Conservation (phyloP, 768 basidiomycete species). For the Kwoniella newhampshirensis region DNA sequence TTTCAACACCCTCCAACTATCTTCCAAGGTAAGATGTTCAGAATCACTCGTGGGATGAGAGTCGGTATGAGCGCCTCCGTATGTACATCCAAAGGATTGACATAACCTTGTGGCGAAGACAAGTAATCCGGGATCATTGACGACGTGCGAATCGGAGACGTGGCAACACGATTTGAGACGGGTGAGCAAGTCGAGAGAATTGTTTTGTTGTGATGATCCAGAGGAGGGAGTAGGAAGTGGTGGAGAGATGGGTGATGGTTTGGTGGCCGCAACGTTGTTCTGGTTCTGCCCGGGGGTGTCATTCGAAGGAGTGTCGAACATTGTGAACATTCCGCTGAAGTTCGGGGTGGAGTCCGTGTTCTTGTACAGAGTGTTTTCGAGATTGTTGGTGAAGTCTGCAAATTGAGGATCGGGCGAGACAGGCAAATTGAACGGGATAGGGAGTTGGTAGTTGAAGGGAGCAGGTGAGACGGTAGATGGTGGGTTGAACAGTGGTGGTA, state of each 20-base stretch:
- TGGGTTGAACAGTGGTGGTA: constrained; percentile 16
- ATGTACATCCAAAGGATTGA: constrained; percentile 45
- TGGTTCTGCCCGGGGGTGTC: neutral
- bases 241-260: constrained; percentile 18
- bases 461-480: constrained; percentile 3
- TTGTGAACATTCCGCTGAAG: constrained; percentile 27
- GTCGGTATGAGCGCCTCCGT: constrained; percentile 36
- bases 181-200: constrained; percentile 43
- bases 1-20: constrained; percentile 42
- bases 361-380: constrained; percentile 31
- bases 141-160: constrained; percentile 48
- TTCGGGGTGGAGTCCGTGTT: constrained; percentile 18
- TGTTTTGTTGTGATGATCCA: constrained; percentile 8
- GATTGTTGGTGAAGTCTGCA: constrained; percentile 22
- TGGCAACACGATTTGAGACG: constrained; percentile 51
- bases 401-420: constrained; percentile 27
- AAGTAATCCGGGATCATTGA: constrained; percentile 50
- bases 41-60: constrained; percentile 19
- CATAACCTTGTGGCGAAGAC: constrained; percentile 51
- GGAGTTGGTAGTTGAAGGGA: constrained; percentile 37
- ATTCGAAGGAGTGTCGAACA: constrained; percentile 25
- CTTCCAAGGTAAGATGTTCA: constrained; percentile 44
- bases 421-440: constrained; percentile 34
- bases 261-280: constrained; percentile 4
- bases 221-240: constrained; percentile 3